Percentiles rank a stretch among this genome's conserved stretches.
Evolutionary conservation across 1,284 basidiomycete genomes (phyloP).

Genomic region (Cerrena zonata): DNA sequence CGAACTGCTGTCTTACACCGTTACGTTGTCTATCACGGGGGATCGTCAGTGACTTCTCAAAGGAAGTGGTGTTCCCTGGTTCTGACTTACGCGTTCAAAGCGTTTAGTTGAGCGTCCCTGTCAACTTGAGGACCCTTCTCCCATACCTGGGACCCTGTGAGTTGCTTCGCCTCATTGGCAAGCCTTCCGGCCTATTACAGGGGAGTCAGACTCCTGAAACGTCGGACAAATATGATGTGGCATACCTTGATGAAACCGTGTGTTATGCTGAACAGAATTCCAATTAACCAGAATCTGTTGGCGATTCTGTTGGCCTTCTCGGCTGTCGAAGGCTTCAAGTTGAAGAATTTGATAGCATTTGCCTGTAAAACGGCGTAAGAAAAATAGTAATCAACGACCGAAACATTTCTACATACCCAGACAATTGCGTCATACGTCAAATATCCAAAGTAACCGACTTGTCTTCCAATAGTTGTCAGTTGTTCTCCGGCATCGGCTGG

Average conservation of each 20-base stretch:
- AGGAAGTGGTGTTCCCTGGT: too few relatives aligned
- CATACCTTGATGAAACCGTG: slow-evolving; percentile 64
- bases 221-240: background rate
- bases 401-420: slow-evolving; percentile 53
- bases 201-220: background rate
- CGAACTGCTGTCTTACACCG: slow-evolving; percentile 69
- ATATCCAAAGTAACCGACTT: slow-evolving; percentile 89
- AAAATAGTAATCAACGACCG: background rate
- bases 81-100: slow-evolving; percentile 52
- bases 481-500: slow-evolving; percentile 66
- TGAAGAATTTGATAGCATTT: slow-evolving; percentile 67
- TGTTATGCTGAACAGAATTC: slow-evolving; percentile 74
- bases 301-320: slow-evolving; percentile 67
- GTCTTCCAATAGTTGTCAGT: slow-evolving; percentile 76
- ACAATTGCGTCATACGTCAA: slow-evolving; percentile 75
- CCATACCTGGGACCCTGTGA: slow-evolving; percentile 39
- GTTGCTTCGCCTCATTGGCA: slow-evolving; percentile 50
- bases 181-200: slow-evolving; percentile 49
- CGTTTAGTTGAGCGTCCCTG: slow-evolving; percentile 54
- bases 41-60: too few relatives aligned
- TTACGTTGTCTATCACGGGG: slow-evolving; percentile 51
- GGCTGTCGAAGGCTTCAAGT: slow-evolving; percentile 58
- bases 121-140: slow-evolving; percentile 68
- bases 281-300: slow-evolving; percentile 86
- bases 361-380: slow-evolving; percentile 36